These are phyloP conservation scores for Scenedesmus sp. DNA, from an alignment of 163 green algal genomes.

Conservation along the genomic window DNA sequence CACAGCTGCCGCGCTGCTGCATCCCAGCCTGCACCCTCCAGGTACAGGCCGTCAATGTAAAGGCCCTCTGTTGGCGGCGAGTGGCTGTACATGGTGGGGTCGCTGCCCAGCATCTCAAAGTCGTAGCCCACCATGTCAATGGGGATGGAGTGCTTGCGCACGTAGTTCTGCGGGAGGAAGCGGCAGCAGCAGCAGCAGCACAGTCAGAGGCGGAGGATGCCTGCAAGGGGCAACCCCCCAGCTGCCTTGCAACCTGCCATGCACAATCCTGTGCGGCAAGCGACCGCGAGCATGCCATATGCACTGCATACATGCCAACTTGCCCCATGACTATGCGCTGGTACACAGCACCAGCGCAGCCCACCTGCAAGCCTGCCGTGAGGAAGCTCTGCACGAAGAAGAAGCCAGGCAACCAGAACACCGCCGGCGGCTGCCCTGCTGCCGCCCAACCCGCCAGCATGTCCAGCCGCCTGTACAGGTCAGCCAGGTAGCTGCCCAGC, in stretches of 20 bases:
- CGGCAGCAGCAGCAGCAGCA: neutral
- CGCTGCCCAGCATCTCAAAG: conserved; percentile 77
- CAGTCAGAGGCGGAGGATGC: neutral
- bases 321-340: too few species aligned
- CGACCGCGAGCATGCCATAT: too few species aligned
- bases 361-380: conserved; percentile 74
- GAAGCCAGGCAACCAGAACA: conserved; percentile 85
- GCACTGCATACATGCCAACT: too few species aligned
- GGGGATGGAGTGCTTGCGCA: conserved; percentile 66
- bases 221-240: too few species aligned
- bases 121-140: conserved; percentile 86
- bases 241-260: too few species aligned
- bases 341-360: neutral
- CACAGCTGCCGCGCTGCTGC: conserved; percentile 57
- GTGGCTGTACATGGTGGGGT: conserved; percentile 53
- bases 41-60: conserved; percentile 76
- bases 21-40: conserved; percentile 85
- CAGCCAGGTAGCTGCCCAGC: conserved; percentile 79
- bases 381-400: conserved; percentile 90
- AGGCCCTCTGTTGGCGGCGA: conserved; percentile 71
- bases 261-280: too few species aligned
- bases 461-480: conserved; percentile 74
- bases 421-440: conserved; percentile 63
- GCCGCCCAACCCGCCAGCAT: conserved; percentile 74
- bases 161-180: conserved; percentile 82